Base-by-base conservation (phyloP, 495 filamentous ascomycete species). In the Penicillium nucicola region DNA sequence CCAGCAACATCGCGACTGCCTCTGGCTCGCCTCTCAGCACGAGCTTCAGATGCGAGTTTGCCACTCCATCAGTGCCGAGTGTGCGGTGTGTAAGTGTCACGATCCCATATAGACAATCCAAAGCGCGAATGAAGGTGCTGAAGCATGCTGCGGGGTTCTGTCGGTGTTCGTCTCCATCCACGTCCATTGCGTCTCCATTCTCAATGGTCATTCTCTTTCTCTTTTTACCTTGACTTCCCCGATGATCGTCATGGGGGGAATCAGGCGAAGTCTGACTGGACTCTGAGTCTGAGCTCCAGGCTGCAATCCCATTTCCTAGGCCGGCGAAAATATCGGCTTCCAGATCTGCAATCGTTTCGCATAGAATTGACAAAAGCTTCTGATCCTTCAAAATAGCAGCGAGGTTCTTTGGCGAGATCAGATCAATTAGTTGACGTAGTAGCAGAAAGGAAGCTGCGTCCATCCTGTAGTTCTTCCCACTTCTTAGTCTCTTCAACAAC, bases 401-500 rank as follows among this genome's bases (percentile, higher is more conserved):
- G n/a, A 76, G 46, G 30, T 61, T 77, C 28, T 71, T 64, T 3
- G 68, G 52, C 8, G 77, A 72, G 14, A 80, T 66, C n/a, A 68
- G 51, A 23, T 71, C 57, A 33, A 78, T 61, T 5, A 84, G 60
- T 46, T 79, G 69, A 51, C 61, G 60, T 25, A 84, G 45, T 11
- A 85, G 60, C 1, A 73, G 55, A 68, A 79, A 85, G 20, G 76
- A 73, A 10, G 56, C 57, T 17, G 71, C 65, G 6, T 77, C 67
- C 40, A 76, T 62, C 25, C 71, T 69, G 52, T 70, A 74, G 53
- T 68, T 73, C 38, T 71, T 69, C 17, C 61, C 60, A 17, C 64
- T 57, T 41, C 79, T 74, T 13, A 86, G 49, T 55, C 77, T 83
- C 60, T 84, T 84, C 52, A 88, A 70, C 20, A 88, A 62, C 86